Base-by-base conservation (phyloP, 1,284 basidiomycete species). In the Amylostereum areolatum region DNA sequence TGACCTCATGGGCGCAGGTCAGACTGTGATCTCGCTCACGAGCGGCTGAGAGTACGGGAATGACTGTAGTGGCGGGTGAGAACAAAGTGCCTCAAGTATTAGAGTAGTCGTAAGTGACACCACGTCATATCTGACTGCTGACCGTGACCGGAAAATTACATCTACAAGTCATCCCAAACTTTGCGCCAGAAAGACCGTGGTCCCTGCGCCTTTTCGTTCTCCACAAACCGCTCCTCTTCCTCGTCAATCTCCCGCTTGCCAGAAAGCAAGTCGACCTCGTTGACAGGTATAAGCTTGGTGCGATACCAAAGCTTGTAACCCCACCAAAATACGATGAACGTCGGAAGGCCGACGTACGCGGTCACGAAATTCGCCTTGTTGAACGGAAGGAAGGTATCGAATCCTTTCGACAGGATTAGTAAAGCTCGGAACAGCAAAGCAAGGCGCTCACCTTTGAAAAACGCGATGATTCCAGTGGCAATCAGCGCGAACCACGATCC, bases 161-260 rank as follows among this genome's bases (percentile, higher is more conserved):
- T 27, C 61, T 68, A 77, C 59, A 78, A 52, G 5, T 66, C 65
- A 50, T 77, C 73, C 70, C 71, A 77, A 18, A 77, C 45, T 49
- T 56, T 69, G 52, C 62, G 59, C 54, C 64, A 57, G 29, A 58
- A 52, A 28, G 64, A 67, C 10, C 61, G 63, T 3, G 74, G 73
- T 3, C 73, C 74, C 53, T 66, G 67, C 2, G 63, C 55, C 30
- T 65, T 69, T 58, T 77, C 66, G 48, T 67, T 64, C 35, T 61
- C 63, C 46, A 74, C 53, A 56, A 70, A 79, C 48, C 62, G 64
- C 56, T 72, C 72, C 57, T 86, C 81, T 55, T 83, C 78, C 51
- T 85, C 83, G 55, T 84, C 75, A 52, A 88, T 85, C 59, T 79
- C 77, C 43, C 76, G 69, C 36, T 80, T 71, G 29, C 83, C 86